Evolutionary conservation across 2,329 filamentous ascomycete genomes (phyloP).

Genomic region (Orbilia javanica): DNA sequence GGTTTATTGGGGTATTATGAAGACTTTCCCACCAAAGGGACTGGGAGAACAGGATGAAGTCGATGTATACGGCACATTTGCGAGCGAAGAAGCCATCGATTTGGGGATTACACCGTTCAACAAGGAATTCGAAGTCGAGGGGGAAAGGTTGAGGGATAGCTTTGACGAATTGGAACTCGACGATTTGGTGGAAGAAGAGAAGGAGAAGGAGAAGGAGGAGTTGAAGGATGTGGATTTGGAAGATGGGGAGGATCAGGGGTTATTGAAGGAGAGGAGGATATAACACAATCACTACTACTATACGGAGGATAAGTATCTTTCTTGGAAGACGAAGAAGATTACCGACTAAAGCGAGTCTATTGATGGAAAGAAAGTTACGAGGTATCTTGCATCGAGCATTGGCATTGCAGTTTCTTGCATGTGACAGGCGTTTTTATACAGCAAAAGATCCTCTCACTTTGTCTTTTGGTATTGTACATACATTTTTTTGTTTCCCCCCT

Average conservation of each 20-base stretch:
- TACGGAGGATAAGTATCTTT: background rate
- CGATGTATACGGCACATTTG: slow-evolving; percentile 54
- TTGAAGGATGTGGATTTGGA: slow-evolving; percentile 22
- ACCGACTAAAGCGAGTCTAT: too few relatives aligned
- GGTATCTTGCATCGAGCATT: background rate
- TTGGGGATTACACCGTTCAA: slow-evolving; percentile 56
- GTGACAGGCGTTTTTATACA: background rate
- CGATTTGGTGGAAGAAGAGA: slow-evolving; percentile 34
- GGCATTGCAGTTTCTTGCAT: background rate
- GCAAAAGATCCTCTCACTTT: background rate
- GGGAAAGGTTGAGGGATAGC: slow-evolving; percentile 33
- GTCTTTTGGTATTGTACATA: slow-evolving; percentile 1
- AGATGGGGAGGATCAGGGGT: slow-evolving; percentile 32
- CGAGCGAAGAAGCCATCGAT: slow-evolving; percentile 54
- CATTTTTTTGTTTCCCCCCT: background rate
- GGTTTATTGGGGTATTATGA: slow-evolving; percentile 48
- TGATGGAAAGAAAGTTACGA: background rate
- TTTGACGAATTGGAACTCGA: slow-evolving; percentile 45
- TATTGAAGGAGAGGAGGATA: slow-evolving; percentile 43
- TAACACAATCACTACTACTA: background rate
- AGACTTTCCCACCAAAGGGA: slow-evolving; percentile 37
- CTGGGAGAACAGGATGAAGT: slow-evolving; percentile 54
- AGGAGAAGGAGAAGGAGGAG: slow-evolving; percentile 6
- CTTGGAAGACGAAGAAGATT: background rate
- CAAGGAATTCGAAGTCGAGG: slow-evolving; percentile 55